phyloP scores from a whole-genome alignment of 2,329 filamentous ascomycete species.

The Aspergillus pseudoviridinutans region DNA sequence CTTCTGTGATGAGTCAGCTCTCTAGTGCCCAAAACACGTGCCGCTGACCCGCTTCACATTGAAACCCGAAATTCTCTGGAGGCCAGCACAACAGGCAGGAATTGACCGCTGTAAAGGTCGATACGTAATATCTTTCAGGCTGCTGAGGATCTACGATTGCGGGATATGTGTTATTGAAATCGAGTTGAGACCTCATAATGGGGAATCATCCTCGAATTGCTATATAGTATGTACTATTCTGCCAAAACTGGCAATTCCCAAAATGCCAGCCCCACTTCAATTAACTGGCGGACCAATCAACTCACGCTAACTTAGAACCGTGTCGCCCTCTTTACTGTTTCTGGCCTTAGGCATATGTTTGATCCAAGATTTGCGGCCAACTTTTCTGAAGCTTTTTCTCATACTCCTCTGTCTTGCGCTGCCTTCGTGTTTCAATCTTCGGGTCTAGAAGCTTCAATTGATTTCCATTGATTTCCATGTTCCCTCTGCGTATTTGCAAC shows the following conservation, averaged over 20 bases:
- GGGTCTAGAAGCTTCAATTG: not conserved
- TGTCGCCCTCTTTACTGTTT: not conserved
- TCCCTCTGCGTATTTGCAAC: not conserved
- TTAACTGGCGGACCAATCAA: not conserved
- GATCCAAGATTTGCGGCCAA: not conserved
- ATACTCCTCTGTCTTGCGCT: not conserved
- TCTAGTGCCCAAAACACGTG: slow-evolving; percentile 1
- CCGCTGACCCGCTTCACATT: not conserved
- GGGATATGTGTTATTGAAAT: not conserved
- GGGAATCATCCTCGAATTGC: not conserved
- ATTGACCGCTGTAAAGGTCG: not conserved
- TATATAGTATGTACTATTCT: not conserved
- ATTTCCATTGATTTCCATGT: slow-evolving; percentile 1
- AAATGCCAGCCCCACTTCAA: not conserved
- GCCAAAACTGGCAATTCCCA: too few species aligned
- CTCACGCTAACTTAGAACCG: not conserved
- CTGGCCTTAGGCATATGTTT: not conserved
- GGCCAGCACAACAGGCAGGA: too few species aligned
- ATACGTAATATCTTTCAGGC: not conserved
- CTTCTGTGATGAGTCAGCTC: slow-evolving; percentile 17
- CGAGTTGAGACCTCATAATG: not conserved
- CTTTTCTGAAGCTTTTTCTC: not conserved
- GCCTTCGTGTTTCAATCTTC: not conserved
- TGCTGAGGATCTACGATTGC: not conserved
- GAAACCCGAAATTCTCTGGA: not conserved